phyloP scores from a whole-genome alignment of 148 eudicot genomes.

The Rhododendron williamsianum region DNA sequence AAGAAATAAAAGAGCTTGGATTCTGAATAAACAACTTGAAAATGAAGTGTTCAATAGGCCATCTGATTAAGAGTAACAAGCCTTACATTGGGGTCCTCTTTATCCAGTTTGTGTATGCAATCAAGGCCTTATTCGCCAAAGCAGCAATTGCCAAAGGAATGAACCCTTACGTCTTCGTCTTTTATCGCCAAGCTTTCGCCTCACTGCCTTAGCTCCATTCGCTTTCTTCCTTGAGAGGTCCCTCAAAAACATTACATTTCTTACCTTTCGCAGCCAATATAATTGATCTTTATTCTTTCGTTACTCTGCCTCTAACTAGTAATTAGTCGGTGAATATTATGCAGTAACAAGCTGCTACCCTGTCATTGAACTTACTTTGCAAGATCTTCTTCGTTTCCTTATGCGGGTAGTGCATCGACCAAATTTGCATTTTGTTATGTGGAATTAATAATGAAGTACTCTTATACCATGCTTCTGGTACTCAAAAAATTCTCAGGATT shows the following conservation, averaged over 20 bases:
- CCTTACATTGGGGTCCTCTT: slow-evolving; percentile 27
- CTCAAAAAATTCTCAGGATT: slow-evolving; percentile 18
- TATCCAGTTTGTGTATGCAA: slow-evolving; percentile 29
- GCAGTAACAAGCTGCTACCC: slow-evolving; percentile 12
- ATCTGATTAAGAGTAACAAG: slow-evolving; percentile 21
- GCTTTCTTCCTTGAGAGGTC: slow-evolving; percentile 37
- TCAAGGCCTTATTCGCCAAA: slow-evolving; percentile 31
- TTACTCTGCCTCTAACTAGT: neutral
- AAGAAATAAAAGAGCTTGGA: neutral
- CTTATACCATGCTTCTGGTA: neutral
- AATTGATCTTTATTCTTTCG: too few species aligned
- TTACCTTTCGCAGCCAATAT: neutral
- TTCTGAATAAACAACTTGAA: neutral
- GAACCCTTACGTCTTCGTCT: slow-evolving; percentile 28
- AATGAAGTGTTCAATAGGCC: slow-evolving; percentile 1
- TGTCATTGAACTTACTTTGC: slow-evolving; percentile 17
- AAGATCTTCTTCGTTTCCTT: slow-evolving; percentile 27
- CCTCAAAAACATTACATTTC: neutral
- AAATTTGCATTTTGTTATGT: neutral
- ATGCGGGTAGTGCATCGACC: neutral
- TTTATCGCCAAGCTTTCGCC: slow-evolving; percentile 30
- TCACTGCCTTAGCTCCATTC: slow-evolving; percentile 27
- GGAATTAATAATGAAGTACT: neutral
- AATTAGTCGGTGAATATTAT: too few species aligned
- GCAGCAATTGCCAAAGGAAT: slow-evolving; percentile 28